Conservation (phyloP, 192 early-diverging fungal species). For the Coemansia reversa region DNA sequence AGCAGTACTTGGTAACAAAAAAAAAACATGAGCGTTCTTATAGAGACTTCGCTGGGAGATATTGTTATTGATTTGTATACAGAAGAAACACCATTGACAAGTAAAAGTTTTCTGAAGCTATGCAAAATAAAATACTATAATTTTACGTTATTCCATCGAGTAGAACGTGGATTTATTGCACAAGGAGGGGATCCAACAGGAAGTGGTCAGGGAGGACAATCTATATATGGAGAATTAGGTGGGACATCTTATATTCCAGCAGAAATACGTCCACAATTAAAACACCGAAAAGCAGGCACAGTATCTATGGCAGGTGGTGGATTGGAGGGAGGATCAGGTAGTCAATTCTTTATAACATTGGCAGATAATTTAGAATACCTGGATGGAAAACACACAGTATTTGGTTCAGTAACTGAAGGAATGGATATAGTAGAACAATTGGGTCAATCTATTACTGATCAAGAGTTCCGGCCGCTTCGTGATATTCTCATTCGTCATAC, state of each 20-base stretch:
- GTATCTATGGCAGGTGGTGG: slow-evolving; percentile 83
- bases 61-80: slow-evolving; percentile 35
- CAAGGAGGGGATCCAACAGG: slow-evolving; percentile 96
- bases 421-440: slow-evolving; percentile 82
- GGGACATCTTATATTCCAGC: slow-evolving; percentile 62
- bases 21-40: slow-evolving; percentile 63
- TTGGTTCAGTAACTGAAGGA: slow-evolving; percentile 91
- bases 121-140: slow-evolving; percentile 89
- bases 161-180: slow-evolving; percentile 85
- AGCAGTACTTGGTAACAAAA: too few species aligned
- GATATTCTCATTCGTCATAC: slow-evolving; percentile 93
- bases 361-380: slow-evolving; percentile 66
- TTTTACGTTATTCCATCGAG: slow-evolving; percentile 72
- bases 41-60: slow-evolving; percentile 79
- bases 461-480: slow-evolving; percentile 69
- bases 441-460: slow-evolving; percentile 69
- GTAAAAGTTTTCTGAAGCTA: slow-evolving; percentile 87
- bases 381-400: slow-evolving; percentile 85
- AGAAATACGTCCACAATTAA: slow-evolving; percentile 66
- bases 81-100: slow-evolving; percentile 69
- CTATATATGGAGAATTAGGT: slow-evolving; percentile 59
- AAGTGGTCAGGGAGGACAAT: slow-evolving; percentile 84
- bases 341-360: slow-evolving; percentile 64
- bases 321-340: slow-evolving; percentile 56
- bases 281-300: slow-evolving; percentile 76